Evolutionary conservation across 148 eudicot species (phyloP), one percentile per base, ranked within the genome.

Genomic region (Silene conica): DNA sequence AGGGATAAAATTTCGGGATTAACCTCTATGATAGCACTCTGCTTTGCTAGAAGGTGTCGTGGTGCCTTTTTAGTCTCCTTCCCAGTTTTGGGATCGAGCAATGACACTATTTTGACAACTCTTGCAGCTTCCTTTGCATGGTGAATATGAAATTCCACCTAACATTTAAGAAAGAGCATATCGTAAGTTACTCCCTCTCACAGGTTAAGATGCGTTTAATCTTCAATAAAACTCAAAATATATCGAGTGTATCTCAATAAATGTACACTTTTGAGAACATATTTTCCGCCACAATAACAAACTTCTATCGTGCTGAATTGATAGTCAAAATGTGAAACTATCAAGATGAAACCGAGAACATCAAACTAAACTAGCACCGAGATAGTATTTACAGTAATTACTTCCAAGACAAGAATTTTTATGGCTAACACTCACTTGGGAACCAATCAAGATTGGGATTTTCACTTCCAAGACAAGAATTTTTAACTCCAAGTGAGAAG

Each of bases 121-220:
- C 82, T 86, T 63, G 89, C 97, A 57, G 86, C 97, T 71, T 92
- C 96, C 80, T 85, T 95, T 5, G 90, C 88, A 38, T 92, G 97
- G 82, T 92, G 96, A 82, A 95, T 83, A 69, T 92, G 93, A 74
- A 92, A 90, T 69, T 95, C 98, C 79, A 95, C 74, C 98, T 95
- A 83, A 48, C 74, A 72, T 73, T 82, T 79, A 69, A 59, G 19
- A 70, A 1, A 1, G n/a, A 67, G 9, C 71, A 59, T 21, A 71
- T 45, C 45, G 41, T 70, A 25, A 75, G 69, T 48, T 8, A 72
- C 45, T 45, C 41, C 41, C 41, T 48, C 15, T 48, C 54, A 48
- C 54, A 48, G 54, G 3, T 48, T 10, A 14, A 48, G 15, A 10
- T 9, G 14, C 13, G 14, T 48, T 48, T 48, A 48, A 48, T 48